Evolutionary conservation across 805 yeast species (phyloP).

Genomic region (Crinitomyces ghanaensis): DNA sequence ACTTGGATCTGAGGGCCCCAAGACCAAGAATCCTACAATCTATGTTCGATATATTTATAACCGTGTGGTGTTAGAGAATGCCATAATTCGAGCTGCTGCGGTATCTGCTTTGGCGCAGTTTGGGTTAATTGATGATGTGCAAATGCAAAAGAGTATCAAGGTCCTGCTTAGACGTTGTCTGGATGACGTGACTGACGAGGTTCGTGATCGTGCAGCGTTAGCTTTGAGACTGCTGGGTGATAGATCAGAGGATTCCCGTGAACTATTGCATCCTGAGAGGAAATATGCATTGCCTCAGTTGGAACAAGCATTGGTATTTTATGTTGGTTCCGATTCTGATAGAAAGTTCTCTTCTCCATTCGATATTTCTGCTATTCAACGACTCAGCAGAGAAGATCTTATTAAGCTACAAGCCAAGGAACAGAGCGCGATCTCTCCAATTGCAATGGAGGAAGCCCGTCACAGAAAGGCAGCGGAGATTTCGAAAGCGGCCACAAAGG

Average conservation of each 20-base stretch:
- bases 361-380: slow-evolving; percentile 58
- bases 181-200: slow-evolving; percentile 89
- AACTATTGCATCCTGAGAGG: slow-evolving; percentile 54
- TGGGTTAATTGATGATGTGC: slow-evolving; percentile 60
- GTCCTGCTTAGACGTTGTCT: slow-evolving; percentile 73
- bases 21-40: slow-evolving; percentile 70
- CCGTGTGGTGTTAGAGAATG: slow-evolving; percentile 91
- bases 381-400: slow-evolving; percentile 28
- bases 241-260: slow-evolving; percentile 27
- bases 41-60: slow-evolving; percentile 94
- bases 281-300: slow-evolving; percentile 64
- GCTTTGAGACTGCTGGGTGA: slow-evolving; percentile 56
- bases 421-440: slow-evolving; percentile 32
- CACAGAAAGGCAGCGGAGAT: slow-evolving; percentile 19
- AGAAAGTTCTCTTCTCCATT: slow-evolving; percentile 44
- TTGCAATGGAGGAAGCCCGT: slow-evolving; percentile 43
- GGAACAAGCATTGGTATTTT: slow-evolving; percentile 64
- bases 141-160: slow-evolving; percentile 55
- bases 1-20: slow-evolving; percentile 91
- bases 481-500: slow-evolving; percentile 10
- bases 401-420: slow-evolving; percentile 40
- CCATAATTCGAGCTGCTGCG: slow-evolving; percentile 92
- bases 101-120: slow-evolving; percentile 82
- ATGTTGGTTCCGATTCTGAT: slow-evolving; percentile 47
- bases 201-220: slow-evolving; percentile 91